Conservation (phyloP, 2,329 filamentous ascomycete genomes). For the Aspergillus awamori region DNA sequence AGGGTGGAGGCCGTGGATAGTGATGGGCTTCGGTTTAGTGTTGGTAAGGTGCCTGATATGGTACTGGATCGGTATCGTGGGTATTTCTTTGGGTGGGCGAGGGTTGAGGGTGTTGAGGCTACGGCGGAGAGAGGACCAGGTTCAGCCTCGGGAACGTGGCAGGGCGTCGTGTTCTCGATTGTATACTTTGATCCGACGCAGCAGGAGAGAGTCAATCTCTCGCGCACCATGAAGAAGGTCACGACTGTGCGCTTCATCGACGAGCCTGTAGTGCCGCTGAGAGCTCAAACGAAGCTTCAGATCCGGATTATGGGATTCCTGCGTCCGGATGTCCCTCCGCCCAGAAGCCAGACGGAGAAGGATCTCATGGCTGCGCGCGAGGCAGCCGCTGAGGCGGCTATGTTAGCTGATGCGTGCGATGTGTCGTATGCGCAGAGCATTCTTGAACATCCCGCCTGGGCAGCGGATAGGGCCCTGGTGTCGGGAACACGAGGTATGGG, state of each 20-base stretch:
- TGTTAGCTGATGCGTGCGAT: slow-evolving; percentile 46
- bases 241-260: slow-evolving; percentile 42
- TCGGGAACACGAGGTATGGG: background rate
- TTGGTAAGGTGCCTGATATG: slow-evolving; percentile 56
- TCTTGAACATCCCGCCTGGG: slow-evolving; percentile 46
- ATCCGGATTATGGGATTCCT: slow-evolving; percentile 65
- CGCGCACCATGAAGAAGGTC: slow-evolving; percentile 54
- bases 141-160: slow-evolving; percentile 53
- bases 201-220: slow-evolving; percentile 50
- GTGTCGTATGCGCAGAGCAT: slow-evolving; percentile 39
- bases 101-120: slow-evolving; percentile 33
- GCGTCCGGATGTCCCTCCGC: slow-evolving; percentile 38
- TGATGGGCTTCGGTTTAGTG: slow-evolving; percentile 57
- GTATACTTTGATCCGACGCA: slow-evolving; percentile 49
- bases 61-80: slow-evolving; percentile 60
- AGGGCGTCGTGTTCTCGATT: slow-evolving; percentile 61
- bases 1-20: slow-evolving; percentile 49
- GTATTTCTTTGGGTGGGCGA: slow-evolving; percentile 67
- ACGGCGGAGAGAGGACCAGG: slow-evolving; percentile 8
- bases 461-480: slow-evolving; percentile 27
- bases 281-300: slow-evolving; percentile 41
- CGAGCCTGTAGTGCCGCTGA: slow-evolving; percentile 17
- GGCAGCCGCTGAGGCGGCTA: slow-evolving; percentile 37
- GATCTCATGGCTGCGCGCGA: slow-evolving; percentile 41
- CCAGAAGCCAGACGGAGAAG: slow-evolving; percentile 10